These are phyloP conservation scores for Plasmodium chabaudi DNA, from an alignment of 169 alveolate species.

Conservation along the genomic window DNA sequence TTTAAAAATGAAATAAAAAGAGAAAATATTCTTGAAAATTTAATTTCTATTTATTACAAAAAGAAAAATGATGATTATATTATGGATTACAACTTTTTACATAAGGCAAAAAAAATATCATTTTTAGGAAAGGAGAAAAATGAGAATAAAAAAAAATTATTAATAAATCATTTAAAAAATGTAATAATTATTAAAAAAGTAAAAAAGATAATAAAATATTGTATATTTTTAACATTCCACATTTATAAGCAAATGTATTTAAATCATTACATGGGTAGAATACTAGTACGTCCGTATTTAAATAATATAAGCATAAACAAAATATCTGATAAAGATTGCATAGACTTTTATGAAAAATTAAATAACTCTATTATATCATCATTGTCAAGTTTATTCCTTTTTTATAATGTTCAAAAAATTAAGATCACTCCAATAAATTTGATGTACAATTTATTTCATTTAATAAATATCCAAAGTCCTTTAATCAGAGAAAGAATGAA, in stretches of 20 bases:
- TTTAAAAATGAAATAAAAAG: slow-evolving; percentile 47
- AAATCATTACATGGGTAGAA: slow-evolving; percentile 48
- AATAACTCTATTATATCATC: slow-evolving; percentile 10
- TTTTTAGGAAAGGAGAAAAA: slow-evolving; percentile 4
- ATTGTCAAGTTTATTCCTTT: slow-evolving; percentile 27
- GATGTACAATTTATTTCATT: slow-evolving; percentile 61
- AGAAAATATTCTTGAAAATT: slow-evolving; percentile 46
- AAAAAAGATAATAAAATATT: slow-evolving; percentile 26
- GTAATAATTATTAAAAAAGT: slow-evolving; percentile 57
- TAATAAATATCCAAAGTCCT: slow-evolving; percentile 40
- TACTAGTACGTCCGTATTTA: not conserved
- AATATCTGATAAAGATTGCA: not conserved
- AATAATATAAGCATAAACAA: slow-evolving; percentile 33
- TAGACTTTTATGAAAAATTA: slow-evolving; percentile 7
- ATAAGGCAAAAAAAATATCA: slow-evolving; percentile 44
- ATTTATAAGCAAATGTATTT: slow-evolving; percentile 40
- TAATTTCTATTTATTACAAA: slow-evolving; percentile 38
- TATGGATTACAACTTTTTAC: slow-evolving; percentile 28
- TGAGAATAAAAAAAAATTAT: slow-evolving; percentile 6
- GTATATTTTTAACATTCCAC: slow-evolving; percentile 45
- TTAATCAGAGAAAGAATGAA: slow-evolving; percentile 40
- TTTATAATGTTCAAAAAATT: slow-evolving; percentile 13
- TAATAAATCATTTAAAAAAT: slow-evolving; percentile 70
- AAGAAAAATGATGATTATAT: slow-evolving; percentile 61
- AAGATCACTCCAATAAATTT: slow-evolving; percentile 62